Percentiles rank a stretch among this genome's conserved stretches.
Conservation (phyloP, 345 rosid genomes). For the Boechera retrofracta region DNA sequence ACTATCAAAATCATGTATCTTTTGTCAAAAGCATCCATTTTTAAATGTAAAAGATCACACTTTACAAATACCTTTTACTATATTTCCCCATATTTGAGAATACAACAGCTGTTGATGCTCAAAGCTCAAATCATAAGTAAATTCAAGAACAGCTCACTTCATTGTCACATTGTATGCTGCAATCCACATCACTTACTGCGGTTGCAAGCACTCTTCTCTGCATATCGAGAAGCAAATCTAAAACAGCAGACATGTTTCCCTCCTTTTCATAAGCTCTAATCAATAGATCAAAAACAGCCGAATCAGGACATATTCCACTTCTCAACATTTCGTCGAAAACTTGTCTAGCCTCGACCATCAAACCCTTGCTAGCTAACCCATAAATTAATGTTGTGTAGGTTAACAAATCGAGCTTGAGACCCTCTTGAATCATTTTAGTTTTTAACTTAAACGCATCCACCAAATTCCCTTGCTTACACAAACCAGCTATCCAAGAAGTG, state of each 20-base stretch:
- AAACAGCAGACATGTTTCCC: constrained; percentile 40
- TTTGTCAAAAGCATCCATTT: constrained; percentile 9
- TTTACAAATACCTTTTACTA: background rate
- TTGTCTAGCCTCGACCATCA: constrained; percentile 56
- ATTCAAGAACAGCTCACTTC: constrained; percentile 30
- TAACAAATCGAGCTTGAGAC: constrained; percentile 48
- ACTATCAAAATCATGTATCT: constrained; percentile 24
- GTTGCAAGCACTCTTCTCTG: constrained; percentile 44
- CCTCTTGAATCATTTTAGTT: constrained; percentile 55
- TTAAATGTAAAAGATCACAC: constrained; percentile 22
- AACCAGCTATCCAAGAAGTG: constrained; percentile 57
- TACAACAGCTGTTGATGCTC: background rate
- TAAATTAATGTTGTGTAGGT: constrained; percentile 51
- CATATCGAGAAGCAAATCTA: constrained; percentile 49
- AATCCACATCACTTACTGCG: constrained; percentile 16
- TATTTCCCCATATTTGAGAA: background rate
- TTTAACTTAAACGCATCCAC: constrained; percentile 53
- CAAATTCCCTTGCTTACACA: constrained; percentile 53
- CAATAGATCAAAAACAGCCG: constrained; percentile 49
- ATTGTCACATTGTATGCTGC: constrained; percentile 24
- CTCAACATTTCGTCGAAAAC: constrained; percentile 53
- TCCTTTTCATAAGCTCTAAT: constrained; percentile 51
- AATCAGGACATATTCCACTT: constrained; percentile 48
- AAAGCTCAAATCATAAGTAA: background rate
- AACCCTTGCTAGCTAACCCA: constrained; percentile 50